A percentile compares a stretch with the other conserved stretches of the same genome.
phyloP scores from a whole-genome alignment of 2,329 filamentous ascomycete genomes.

The Colletotrichum sp. region DNA sequence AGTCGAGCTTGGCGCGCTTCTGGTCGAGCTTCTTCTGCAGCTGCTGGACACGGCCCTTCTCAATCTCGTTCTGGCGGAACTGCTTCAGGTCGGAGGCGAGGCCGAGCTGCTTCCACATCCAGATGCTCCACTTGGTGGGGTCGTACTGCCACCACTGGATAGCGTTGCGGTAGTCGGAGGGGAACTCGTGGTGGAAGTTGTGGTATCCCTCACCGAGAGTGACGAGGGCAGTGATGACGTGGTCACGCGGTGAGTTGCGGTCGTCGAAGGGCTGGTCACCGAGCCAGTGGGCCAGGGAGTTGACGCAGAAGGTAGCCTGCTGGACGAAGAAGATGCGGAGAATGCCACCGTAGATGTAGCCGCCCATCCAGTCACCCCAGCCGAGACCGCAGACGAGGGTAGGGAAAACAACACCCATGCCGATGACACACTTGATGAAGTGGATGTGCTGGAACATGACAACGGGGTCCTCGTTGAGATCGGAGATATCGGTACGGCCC shows the following conservation, averaged over 20 bases:
- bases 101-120: slow-evolving; percentile 82
- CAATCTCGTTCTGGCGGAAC: slow-evolving; percentile 90
- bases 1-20: slow-evolving; percentile 82
- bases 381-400: slow-evolving; percentile 76
- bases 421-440: slow-evolving; percentile 80
- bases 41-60: slow-evolving; percentile 89
- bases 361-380: slow-evolving; percentile 83
- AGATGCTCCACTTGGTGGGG: slow-evolving; percentile 90
- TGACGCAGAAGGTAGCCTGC: slow-evolving; percentile 93
- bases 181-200: slow-evolving; percentile 97
- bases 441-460: slow-evolving; percentile 89
- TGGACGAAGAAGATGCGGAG: slow-evolving; percentile 89
- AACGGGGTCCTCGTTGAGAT: slow-evolving; percentile 84
- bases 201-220: slow-evolving; percentile 91
- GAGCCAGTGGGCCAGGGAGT: slow-evolving; percentile 89
- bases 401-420: slow-evolving; percentile 80
- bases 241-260: slow-evolving; percentile 88
- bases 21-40: slow-evolving; percentile 92
- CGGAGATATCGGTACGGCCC: slow-evolving; percentile 86
- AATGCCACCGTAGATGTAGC: slow-evolving; percentile 85
- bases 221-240: slow-evolving; percentile 83
- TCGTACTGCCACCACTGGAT: slow-evolving; percentile 93
- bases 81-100: slow-evolving; percentile 88
- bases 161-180: slow-evolving; percentile 90
- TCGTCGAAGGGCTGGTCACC: slow-evolving; percentile 93